Base-by-base conservation (phyloP, 2,329 filamentous ascomycete species). In the Myriosclerotinia duriaeana region DNA sequence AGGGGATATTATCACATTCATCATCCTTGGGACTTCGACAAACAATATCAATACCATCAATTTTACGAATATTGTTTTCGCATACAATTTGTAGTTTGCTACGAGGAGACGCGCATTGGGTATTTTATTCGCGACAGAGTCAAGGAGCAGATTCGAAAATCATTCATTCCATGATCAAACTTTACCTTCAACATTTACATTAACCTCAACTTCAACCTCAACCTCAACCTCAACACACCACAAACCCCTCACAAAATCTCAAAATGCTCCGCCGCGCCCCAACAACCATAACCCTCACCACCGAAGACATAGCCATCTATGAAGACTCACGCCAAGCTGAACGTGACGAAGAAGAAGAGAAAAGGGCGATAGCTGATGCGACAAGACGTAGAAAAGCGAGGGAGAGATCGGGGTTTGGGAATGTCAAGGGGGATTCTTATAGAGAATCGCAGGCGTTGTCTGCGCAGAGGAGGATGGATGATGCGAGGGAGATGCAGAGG, bases 221-320 rank as follows among this genome's bases (percentile, higher is more conserved):
- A 60, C 14, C 40, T 12, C 64, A 14, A 17, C 53, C 38, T 50
- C 22, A 64, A 58, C 38, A 14, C 54, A 59, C 22, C 22, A 17
- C 42, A 34, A 1, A 59, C 42, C 15, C 5, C 42, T 44, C 22
- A 14, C 48, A 30, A 8, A 38, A 14, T 0, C n/a, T 38, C 44
- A 68, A 50, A n/a, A 88, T 90, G 87, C 86, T 90, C 71, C 86
- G 87, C 72, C 85, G 89, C 55, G 84, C 86, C 20, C 84, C 89
- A 14, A 92, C 89, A 56, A 84, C 85, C 17, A 85, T 92, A 69
- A 81, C 83, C 65, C 84, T 92, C 70, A 91, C 89, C 2, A 81
- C 86, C 58, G 87, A 90, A 74, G 89, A 92, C 76, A 82, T 92
- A 50, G 87, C 88, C 50, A 81, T 84, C 64, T 91, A 90, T 78